Evolutionary conservation across 2,329 filamentous ascomycete species (phyloP).

Genomic region (Exophiala calicioides): DNA sequence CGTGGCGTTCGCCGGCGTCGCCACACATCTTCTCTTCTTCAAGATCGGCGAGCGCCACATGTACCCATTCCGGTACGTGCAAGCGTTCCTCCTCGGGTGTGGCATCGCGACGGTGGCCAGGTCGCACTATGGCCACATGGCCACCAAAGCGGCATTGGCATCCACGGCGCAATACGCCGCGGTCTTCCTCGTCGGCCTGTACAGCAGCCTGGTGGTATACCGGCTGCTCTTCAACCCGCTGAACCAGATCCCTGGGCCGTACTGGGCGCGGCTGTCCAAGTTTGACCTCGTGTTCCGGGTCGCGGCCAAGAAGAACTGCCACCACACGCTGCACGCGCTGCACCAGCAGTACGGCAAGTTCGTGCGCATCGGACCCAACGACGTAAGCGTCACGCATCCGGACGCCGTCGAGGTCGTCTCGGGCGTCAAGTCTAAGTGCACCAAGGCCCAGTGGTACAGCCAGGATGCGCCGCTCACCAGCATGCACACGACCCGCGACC

Average conservation of each 20-base stretch:
- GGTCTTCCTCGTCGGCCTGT: constrained; percentile 21
- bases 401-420: constrained; percentile 41
- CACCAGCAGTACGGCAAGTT: constrained; percentile 28
- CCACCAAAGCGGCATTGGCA: constrained; percentile 6
- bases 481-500: constrained; percentile 43
- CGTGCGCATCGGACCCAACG: constrained; percentile 26
- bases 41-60: constrained; percentile 23
- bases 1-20: constrained; percentile 13
- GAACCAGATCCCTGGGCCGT: constrained; percentile 37
- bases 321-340: constrained; percentile 14
- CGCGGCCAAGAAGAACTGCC: constrained; percentile 6
- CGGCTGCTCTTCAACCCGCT: constrained; percentile 37
- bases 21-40: constrained; percentile 22
- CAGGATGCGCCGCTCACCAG: constrained; percentile 36
- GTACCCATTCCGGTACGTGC: constrained; percentile 19
- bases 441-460: constrained; percentile 47
- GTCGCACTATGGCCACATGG: constrained; percentile 10
- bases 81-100: constrained; percentile 15
- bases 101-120: constrained; percentile 6
- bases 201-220: constrained; percentile 30
- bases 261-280: constrained; percentile 26
- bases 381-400: constrained; percentile 26
- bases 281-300: constrained; percentile 15
- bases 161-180: constrained; percentile 6
- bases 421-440: constrained; percentile 40